Percentiles rank a stretch among this genome's conserved stretches.
These are phyloP conservation scores for Hygrocybe coccinea DNA, from an alignment of 768 basidiomycete genomes.

Conservation along the genomic window DNA sequence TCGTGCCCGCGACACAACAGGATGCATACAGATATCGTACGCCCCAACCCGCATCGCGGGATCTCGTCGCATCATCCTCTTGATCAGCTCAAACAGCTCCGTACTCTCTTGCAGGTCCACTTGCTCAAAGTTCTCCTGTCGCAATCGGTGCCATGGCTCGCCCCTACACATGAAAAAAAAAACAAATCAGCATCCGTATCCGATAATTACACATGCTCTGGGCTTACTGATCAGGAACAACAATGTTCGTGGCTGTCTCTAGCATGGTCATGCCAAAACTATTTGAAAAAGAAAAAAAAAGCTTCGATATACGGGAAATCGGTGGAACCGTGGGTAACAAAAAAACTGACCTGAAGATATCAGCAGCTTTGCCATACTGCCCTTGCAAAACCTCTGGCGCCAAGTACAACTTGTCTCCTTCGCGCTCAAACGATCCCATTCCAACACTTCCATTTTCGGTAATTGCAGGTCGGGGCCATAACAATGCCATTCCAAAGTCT, in stretches of 20 bases:
- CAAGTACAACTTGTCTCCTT: constrained; percentile 96
- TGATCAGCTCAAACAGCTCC: constrained; percentile 63
- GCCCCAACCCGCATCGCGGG: constrained; percentile 56
- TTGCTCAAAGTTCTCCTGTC: constrained; percentile 87
- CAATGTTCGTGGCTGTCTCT: constrained; percentile 92
- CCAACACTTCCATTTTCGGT: constrained; percentile 23
- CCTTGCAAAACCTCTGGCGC: constrained; percentile 95
- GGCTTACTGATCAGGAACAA: constrained; percentile 93
- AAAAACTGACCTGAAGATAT: constrained; percentile 89
- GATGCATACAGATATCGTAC: constrained; percentile 53
- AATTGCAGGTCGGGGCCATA: constrained; percentile 66
- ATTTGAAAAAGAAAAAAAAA: constrained; percentile 25
- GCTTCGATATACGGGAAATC: too few species aligned
- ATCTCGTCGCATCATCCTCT: constrained; percentile 72
- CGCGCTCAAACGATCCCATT: constrained; percentile 72
- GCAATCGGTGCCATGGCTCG: constrained; percentile 87
- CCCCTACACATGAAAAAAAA: constrained; percentile 63
- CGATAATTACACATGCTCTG: constrained; percentile 13
- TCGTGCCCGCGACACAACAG: constrained; percentile 60
- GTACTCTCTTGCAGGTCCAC: constrained; percentile 65
- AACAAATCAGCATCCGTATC: constrained; percentile 18
- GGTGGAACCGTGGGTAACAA: too few species aligned
- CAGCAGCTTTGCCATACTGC: constrained; percentile 86
- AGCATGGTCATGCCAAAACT: constrained; percentile 95
- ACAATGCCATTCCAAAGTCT: constrained; percentile 97